These are phyloP conservation scores for Pseudocercospora eumusae DNA, from an alignment of 2,329 filamentous ascomycete genomes.

Conservation along the genomic window DNA sequence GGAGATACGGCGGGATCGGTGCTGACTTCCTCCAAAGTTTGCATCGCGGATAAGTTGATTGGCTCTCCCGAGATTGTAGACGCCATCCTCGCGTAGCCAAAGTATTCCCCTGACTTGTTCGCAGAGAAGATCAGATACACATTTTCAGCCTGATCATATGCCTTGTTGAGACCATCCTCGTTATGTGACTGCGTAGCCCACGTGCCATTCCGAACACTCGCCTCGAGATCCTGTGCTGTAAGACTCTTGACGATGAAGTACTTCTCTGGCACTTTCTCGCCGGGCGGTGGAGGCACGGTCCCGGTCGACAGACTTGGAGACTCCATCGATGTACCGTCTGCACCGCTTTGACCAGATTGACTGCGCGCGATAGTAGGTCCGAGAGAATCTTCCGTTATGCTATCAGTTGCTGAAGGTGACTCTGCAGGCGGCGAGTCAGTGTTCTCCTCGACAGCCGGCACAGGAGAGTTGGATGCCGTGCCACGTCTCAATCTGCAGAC, in stretches of 20 bases:
- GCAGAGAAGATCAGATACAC: constrained; percentile 94
- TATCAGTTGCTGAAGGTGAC: constrained; percentile 10
- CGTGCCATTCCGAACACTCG: constrained; percentile 81
- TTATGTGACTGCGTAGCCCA: constrained; percentile 97
- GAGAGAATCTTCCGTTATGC: constrained; percentile 10
- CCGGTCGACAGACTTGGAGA: constrained; percentile 13
- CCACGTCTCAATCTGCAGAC: constrained; percentile 75
- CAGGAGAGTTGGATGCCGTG: constrained; percentile 26
- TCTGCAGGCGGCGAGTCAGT: constrained; percentile 26
- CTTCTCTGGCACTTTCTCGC: constrained; percentile 61
- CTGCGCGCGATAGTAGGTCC: constrained; percentile 32
- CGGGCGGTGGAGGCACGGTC: constrained; percentile 14
- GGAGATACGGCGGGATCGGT: constrained; percentile 60
- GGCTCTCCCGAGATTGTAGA: constrained; percentile 77
- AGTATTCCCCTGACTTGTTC: constrained; percentile 97
- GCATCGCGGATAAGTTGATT: constrained; percentile 26
- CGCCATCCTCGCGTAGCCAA: constrained; percentile 88
- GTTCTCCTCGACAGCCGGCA: constrained; percentile 17
- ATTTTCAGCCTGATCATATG: constrained; percentile 77
- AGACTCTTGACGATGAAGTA: constrained; percentile 94
- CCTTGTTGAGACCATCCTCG: constrained; percentile 77
- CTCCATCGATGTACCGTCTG: background rate
- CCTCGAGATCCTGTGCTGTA: constrained; percentile 83
- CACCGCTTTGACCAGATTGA: constrained; percentile 18
- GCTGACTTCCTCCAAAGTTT: constrained; percentile 20